Evolutionary conservation across 2,329 filamentous ascomycete species (phyloP).

Genomic region (Fusarium aywerte): DNA sequence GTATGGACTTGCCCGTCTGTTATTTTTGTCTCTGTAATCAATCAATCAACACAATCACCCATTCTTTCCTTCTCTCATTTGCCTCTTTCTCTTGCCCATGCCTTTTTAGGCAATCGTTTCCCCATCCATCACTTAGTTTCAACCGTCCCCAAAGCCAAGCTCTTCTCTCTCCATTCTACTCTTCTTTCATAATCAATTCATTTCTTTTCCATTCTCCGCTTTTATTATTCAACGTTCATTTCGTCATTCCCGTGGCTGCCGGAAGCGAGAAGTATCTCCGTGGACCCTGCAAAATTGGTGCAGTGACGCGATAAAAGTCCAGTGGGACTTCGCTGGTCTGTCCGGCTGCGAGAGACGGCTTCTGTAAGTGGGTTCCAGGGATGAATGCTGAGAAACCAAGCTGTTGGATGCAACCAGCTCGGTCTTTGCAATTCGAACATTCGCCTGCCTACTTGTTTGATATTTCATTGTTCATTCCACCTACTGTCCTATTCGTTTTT

Average conservation of each 20-base stretch:
- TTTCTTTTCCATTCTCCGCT: slow-evolving; percentile 23
- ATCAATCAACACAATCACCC: slow-evolving; percentile 6
- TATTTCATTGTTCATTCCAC: too few relatives aligned
- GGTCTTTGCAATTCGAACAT: slow-evolving; percentile 17
- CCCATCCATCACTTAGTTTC: slow-evolving; percentile 10
- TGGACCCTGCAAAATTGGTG: slow-evolving; percentile 27
- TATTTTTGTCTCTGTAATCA: slow-evolving; percentile 24
- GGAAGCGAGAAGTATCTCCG: slow-evolving; percentile 40
- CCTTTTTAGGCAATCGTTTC: slow-evolving; percentile 15
- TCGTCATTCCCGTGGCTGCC: slow-evolving; percentile 27
- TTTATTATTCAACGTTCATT: slow-evolving; percentile 26
- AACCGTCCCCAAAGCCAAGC: slow-evolving; percentile 17
- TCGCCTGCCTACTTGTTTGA: not conserved
- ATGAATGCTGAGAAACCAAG: slow-evolving; percentile 13
- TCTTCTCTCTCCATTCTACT: slow-evolving; percentile 8
- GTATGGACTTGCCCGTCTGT: slow-evolving; percentile 32
- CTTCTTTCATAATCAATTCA: slow-evolving; percentile 14
- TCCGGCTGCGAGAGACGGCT: slow-evolving; percentile 15
- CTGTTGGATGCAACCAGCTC: slow-evolving; percentile 15
- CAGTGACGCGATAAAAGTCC: slow-evolving; percentile 35
- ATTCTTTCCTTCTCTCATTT: slow-evolving; percentile 21
- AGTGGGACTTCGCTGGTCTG: slow-evolving; percentile 24
- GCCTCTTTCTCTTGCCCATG: slow-evolving; percentile 17
- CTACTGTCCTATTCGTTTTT: not conserved
- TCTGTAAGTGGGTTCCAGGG: slow-evolving; percentile 25